phyloP scores from a whole-genome alignment of 495 filamentous ascomycete species.

The Neurospora sp. region DNA sequence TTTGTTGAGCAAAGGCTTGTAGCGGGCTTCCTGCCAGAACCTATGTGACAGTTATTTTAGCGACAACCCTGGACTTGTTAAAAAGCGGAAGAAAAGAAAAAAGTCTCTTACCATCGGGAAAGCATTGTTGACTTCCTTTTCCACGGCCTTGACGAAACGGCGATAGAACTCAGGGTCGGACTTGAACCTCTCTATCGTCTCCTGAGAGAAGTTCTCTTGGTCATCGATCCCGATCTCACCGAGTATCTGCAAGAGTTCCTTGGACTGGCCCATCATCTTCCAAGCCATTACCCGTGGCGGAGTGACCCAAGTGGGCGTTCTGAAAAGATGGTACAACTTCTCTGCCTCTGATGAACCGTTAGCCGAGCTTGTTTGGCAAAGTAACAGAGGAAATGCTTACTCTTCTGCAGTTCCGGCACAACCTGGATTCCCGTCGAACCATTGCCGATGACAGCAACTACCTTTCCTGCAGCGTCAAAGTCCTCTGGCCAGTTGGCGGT shows the following conservation, averaged over 20 bases:
- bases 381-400: conserved; percentile 27
- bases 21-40: conserved; percentile 25
- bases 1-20: conserved; percentile 22
- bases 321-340: conserved; percentile 38
- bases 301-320: conserved; percentile 58
- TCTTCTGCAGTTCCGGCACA: conserved; percentile 47
- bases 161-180: conserved; percentile 27
- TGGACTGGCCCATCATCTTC: conserved; percentile 30
- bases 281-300: conserved; percentile 39
- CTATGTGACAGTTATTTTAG: conserved; percentile 4
- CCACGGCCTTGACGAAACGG: conserved; percentile 28
- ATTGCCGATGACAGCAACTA: conserved; percentile 50
- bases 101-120: conserved; percentile 32
- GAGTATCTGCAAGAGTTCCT: conserved; percentile 14
- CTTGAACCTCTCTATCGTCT: conserved; percentile 38
- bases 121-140: conserved; percentile 33
- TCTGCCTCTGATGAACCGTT: conserved; percentile 25
- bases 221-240: conserved; percentile 16
- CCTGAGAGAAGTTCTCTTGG: conserved; percentile 30
- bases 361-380: conserved; percentile 18
- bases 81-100: no score
- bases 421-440: conserved; percentile 50
- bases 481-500: conserved; percentile 48
- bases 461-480: conserved; percentile 46
- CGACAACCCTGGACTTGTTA: neutral